These are phyloP conservation scores for Scenedesmus sp. DNA, from an alignment of 163 green algal species.

Conservation along the genomic window DNA sequence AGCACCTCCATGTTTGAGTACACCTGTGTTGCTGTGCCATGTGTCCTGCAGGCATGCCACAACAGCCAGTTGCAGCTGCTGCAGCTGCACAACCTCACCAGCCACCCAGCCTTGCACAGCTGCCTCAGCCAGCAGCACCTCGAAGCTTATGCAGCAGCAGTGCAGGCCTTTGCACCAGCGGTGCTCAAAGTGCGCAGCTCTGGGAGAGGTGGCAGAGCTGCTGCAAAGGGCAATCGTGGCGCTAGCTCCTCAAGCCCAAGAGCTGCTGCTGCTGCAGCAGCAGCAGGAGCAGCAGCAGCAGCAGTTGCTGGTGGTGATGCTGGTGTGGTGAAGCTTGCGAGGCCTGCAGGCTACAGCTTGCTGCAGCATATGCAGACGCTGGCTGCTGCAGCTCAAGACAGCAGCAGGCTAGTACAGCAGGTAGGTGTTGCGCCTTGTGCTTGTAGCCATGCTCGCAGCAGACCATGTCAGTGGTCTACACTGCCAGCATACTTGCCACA, in stretches of 20 bases:
- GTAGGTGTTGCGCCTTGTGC: not conserved
- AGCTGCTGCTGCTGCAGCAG: not conserved
- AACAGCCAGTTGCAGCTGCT: constrained; percentile 8
- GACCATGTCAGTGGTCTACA: not conserved
- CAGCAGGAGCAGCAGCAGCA: not conserved
- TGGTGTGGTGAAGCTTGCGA: not conserved
- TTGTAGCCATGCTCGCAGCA: not conserved
- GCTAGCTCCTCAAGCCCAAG: not conserved
- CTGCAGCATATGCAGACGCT: not conserved
- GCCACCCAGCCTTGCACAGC: constrained; percentile 30
- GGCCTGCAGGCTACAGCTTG: not conserved
- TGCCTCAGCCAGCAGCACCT: not conserved
- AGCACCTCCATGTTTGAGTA: not conserved
- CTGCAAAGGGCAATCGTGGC: not conserved
- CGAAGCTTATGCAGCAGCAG: constrained; percentile 6
- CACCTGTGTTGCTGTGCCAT: not conserved
- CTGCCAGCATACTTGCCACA: not conserved
- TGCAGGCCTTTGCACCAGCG: constrained; percentile 2
- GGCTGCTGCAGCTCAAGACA: constrained; percentile 7
- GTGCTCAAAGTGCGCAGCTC: constrained; percentile 20
- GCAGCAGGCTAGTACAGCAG: not conserved
- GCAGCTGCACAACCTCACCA: constrained; percentile 19
- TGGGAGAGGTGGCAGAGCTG: not conserved
- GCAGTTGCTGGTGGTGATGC: not conserved
- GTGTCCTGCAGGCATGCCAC: constrained; percentile 22